Base-by-base conservation (phyloP, 805 yeast genomes). In the Helenozyma baotianmanensis region DNA sequence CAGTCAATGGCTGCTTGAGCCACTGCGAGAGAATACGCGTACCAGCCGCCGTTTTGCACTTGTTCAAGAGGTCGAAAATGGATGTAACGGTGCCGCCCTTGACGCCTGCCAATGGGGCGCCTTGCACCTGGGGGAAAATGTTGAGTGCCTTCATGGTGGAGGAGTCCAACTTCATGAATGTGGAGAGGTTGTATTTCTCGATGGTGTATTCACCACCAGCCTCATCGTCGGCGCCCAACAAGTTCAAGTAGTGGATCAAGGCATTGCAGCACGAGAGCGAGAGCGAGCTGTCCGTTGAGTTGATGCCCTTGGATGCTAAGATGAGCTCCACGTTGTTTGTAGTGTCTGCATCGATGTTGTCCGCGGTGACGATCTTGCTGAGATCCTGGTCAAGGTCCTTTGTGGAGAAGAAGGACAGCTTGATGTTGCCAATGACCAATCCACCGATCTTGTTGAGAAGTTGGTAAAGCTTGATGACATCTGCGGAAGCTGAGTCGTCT, bases 1-100 rank as follows among this genome's bases (percentile, higher is more conserved):
- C 77, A 33, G 95, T 80, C 30, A 92, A 68, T 1, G 99, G 99
- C 58, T 92, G 98, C 52, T 90, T 92, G 40, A 92, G 69, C 98
- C 98, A 92, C 51, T 87, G 96, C 11, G 92, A 80, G 16, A 92
- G 70, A 31, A 89, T 60, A 43, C 97, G 72, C 1, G 90, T 67
- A 6, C 99, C 99, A n/a, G 92, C 87, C 2, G 78, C 71, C 4
- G 95, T 82, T 48, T 84, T 87, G 65, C 97, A 90, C 46, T 80
- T 78, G 64, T 92, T 90, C 48, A 92, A 64, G 27, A 92, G 68
- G 16, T 94, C 96, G 53, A 76, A 89, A 25, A 92, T 60, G 8
- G 94, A 82, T 11, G 60, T 48, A 12, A 63, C 44, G 15, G 53
- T 42, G 22, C 43, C 45, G 3, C 63, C 29, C 33, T 29, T 58